phyloP scores from a whole-genome alignment of 2,329 filamentous ascomycete genomes.

The Zymoseptoria pseudotritici region DNA sequence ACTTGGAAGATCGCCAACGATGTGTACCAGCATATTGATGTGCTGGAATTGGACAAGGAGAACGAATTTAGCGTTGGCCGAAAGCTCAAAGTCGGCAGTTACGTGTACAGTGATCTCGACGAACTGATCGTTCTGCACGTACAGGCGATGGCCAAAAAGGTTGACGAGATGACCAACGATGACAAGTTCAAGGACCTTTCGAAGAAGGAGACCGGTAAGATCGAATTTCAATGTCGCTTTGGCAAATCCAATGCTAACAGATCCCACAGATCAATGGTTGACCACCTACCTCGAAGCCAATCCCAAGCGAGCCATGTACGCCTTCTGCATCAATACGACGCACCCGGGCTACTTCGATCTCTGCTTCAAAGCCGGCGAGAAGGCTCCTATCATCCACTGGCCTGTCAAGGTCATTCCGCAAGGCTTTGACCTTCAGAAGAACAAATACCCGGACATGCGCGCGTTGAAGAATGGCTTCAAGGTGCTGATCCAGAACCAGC shows the following conservation, averaged over 20 bases:
- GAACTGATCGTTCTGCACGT: constrained; percentile 96
- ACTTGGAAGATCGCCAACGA: constrained; percentile 97
- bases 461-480: constrained; percentile 97
- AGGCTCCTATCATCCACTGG: constrained; percentile 67
- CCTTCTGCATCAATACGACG: constrained; percentile 89
- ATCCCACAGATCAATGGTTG: constrained; percentile 74
- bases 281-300: constrained; percentile 95
- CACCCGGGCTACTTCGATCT: constrained; percentile 92
- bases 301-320: constrained; percentile 85
- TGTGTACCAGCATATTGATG: constrained; percentile 96
- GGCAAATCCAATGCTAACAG: constrained; percentile 1
- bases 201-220: constrained; percentile 74
- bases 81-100: constrained; percentile 74
- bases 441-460: constrained; percentile 88
- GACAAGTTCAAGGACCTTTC: constrained; percentile 87
- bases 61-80: constrained; percentile 92
- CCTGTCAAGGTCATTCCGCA: constrained; percentile 86
- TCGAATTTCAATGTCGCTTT: constrained; percentile 14
- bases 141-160: constrained; percentile 95
- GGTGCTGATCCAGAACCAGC: constrained; percentile 54
- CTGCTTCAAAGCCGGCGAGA: constrained; percentile 86
- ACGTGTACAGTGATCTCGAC: constrained; percentile 91
- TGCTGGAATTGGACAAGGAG: constrained; percentile 92
- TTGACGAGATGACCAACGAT: constrained; percentile 89
- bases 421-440: constrained; percentile 83